These are phyloP conservation scores for Wickerhamiella siamensis DNA, from an alignment of 805 yeast genomes.

Conservation along the genomic window DNA sequence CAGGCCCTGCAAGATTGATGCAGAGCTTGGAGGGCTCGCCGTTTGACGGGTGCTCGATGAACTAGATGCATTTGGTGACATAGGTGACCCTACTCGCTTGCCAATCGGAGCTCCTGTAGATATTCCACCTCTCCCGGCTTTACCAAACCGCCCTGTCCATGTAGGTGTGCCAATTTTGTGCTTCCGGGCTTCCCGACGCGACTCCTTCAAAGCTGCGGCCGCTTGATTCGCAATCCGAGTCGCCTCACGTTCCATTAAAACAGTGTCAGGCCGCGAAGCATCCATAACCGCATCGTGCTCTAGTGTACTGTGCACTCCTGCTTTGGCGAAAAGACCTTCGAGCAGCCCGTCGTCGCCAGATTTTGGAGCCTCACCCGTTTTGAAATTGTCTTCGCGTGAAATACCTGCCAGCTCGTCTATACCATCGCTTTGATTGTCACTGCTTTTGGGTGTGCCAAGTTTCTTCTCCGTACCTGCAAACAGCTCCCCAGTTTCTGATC, in stretches of 20 bases:
- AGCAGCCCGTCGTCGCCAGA: constrained; percentile 46
- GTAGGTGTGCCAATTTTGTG: constrained; percentile 70
- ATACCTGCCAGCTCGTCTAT: constrained; percentile 15
- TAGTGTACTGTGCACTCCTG: constrained; percentile 59
- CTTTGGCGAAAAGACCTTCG: constrained; percentile 57
- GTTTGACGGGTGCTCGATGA: neutral
- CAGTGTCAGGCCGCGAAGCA: constrained; percentile 36
- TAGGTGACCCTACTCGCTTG: neutral
- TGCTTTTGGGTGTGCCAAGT: constrained; percentile 7
- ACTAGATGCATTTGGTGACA: neutral
- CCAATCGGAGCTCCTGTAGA: constrained; percentile 8
- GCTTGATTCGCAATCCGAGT: constrained; percentile 47
- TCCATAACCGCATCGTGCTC: constrained; percentile 68
- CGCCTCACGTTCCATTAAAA: constrained; percentile 51
- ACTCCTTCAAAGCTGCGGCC: constrained; percentile 39
- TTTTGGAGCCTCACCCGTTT: constrained; percentile 38
- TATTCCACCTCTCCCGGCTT: constrained; percentile 46
- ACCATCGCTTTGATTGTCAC: constrained; percentile 21
- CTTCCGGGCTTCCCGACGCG: constrained; percentile 37
- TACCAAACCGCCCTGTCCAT: constrained; percentile 89
- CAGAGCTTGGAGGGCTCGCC: constrained; percentile 23
- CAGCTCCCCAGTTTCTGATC: constrained; percentile 54
- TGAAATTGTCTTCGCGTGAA: constrained; percentile 22
- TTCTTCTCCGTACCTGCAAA: constrained; percentile 37
- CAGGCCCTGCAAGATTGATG: constrained; percentile 36